These are phyloP conservation scores for Westerdykella sp. DNA, from an alignment of 2,329 filamentous ascomycete genomes.

Conservation along the genomic window DNA sequence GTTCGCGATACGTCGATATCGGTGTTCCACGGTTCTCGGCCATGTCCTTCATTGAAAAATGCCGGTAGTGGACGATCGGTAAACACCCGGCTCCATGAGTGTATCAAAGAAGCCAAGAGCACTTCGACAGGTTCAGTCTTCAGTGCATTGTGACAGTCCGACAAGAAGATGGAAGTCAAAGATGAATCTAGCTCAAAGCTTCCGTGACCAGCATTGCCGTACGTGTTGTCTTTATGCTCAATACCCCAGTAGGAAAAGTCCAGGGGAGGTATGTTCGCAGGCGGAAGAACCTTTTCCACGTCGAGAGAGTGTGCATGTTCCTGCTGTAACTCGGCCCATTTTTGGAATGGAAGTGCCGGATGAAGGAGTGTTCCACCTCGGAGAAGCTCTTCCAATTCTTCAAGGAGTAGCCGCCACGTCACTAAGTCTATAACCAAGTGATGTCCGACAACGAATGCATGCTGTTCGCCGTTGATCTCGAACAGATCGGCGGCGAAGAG, in stretches of 20 bases:
- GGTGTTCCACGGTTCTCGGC: conserved; percentile 35
- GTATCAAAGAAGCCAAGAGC: conserved; percentile 50
- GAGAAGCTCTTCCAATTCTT: conserved; percentile 40
- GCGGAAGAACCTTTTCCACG: conserved; percentile 21
- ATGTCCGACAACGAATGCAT: conserved; percentile 32
- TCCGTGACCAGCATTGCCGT: conserved; percentile 32
- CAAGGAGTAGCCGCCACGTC: conserved; percentile 42
- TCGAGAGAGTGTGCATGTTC: conserved; percentile 26
- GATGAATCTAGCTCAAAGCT: conserved; percentile 26
- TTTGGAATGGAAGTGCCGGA: conserved; percentile 31
- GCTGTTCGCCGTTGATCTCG: conserved; percentile 24
- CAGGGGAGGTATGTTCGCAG: conserved; percentile 24
- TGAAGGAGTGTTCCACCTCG: conserved; percentile 28
- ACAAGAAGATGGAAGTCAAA: conserved; percentile 22
- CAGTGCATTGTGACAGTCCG: conserved; percentile 39
- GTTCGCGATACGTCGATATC: conserved; percentile 51
- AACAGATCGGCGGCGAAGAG: conserved; percentile 34
- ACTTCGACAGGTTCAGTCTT: conserved; percentile 51
- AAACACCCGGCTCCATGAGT: conserved; percentile 53
- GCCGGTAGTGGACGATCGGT: conserved; percentile 47
- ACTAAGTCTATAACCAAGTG: conserved; percentile 42
- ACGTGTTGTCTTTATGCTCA: conserved; percentile 29
- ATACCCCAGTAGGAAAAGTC: conserved; percentile 39
- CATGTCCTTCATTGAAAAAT: conserved; percentile 42
- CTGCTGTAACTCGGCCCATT: conserved; percentile 35